Conservation (phyloP, 768 basidiomycete species). For the Tricholoma furcatifolium region DNA sequence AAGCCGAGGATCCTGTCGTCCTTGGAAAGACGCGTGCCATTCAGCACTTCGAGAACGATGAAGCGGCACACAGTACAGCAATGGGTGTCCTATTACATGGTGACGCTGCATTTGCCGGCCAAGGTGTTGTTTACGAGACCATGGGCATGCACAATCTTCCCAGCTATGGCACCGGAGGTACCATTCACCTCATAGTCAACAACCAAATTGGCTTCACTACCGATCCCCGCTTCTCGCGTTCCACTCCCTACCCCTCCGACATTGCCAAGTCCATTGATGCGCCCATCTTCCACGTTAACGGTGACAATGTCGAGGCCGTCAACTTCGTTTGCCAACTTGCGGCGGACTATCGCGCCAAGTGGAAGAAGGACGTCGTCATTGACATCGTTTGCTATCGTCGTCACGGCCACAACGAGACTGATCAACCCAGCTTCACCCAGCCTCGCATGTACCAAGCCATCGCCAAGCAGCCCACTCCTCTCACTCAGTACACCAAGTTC, state of each 20-base stretch:
- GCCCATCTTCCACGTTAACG: slow-evolving; percentile 99
- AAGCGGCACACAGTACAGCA: slow-evolving; percentile 74
- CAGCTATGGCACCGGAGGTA: slow-evolving; percentile 95
- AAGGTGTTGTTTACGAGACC: slow-evolving; percentile 98
- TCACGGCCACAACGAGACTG: slow-evolving; percentile 99
- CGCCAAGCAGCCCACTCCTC: slow-evolving; percentile 86
- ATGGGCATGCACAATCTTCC: slow-evolving; percentile 98
- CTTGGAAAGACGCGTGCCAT: slow-evolving; percentile 98
- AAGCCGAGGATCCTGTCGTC: slow-evolving; percentile 97
- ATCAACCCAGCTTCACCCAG: slow-evolving; percentile 98
- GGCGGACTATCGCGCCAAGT: slow-evolving; percentile 97
- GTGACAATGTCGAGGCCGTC: slow-evolving; percentile 97
- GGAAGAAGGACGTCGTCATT: slow-evolving; percentile 97
- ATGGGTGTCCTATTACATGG: slow-evolving; percentile 97
- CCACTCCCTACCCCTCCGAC: slow-evolving; percentile 97
- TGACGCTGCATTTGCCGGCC: slow-evolving; percentile 97
- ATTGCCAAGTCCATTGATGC: slow-evolving; percentile 98
- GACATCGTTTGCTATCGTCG: slow-evolving; percentile 99
- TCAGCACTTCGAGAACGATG: slow-evolving; percentile 91
- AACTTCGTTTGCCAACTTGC: slow-evolving; percentile 98
- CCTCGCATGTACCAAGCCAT: slow-evolving; percentile 99
- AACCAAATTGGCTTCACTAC: slow-evolving; percentile 99
- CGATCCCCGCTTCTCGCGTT: slow-evolving; percentile 95
- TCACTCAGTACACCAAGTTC: slow-evolving; percentile 91
- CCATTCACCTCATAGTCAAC: slow-evolving; percentile 97